Base-by-base conservation (phyloP, 1,284 basidiomycete species). In the Ustilago loliicola region DNA sequence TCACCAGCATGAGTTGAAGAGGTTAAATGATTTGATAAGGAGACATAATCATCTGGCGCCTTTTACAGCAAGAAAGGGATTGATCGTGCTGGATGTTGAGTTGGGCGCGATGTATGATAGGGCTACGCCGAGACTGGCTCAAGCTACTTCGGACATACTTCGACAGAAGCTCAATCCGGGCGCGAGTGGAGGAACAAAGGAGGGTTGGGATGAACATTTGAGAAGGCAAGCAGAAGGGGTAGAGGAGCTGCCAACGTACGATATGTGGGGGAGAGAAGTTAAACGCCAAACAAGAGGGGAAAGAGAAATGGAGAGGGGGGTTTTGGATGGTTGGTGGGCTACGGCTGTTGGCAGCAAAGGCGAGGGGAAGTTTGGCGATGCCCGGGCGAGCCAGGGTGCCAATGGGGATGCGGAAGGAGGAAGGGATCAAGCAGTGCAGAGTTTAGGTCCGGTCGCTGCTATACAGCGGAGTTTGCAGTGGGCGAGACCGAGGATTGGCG, bases 41-140 rank as follows among this genome's bases (percentile, higher is more conserved):
- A 64, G 63, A 17, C 80, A 85, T 67, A 85, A 84, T 55, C 66
- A 78, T 48, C 52, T 83, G 1, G 81, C 82, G 3, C 82, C 83
- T 1, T 72, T 73, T 25, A 72, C 72, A 0, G 83, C 80, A n/a
- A 45, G 83, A 0, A 82, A 78, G 27, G 79, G 78, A 1, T 47
- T 80, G 25, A 52, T 82, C 48, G n/a, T 58, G 47, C 27, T 79
- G 9, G 77, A 79, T 30, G 25, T 68, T 5, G 77, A 79, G 19
- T 21, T 79, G 30, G 55, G 19, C 13, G 17, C 4, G n/a, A 72
- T 79, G 62, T 69, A 63, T 56, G 19, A 36, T 11, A 40, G 66
- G 21, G 52, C 68, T 6, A 5, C 66, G 38, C 65, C 68, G 30
- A 45, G 32, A 8, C 34, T 79, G 34, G 58, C 71, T 5, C 21